A percentile compares a stretch with the other conserved stretches of the same genome.
phyloP scores from a whole-genome alignment of 352 stramenopile species.

The Pythium dissimile region DNA sequence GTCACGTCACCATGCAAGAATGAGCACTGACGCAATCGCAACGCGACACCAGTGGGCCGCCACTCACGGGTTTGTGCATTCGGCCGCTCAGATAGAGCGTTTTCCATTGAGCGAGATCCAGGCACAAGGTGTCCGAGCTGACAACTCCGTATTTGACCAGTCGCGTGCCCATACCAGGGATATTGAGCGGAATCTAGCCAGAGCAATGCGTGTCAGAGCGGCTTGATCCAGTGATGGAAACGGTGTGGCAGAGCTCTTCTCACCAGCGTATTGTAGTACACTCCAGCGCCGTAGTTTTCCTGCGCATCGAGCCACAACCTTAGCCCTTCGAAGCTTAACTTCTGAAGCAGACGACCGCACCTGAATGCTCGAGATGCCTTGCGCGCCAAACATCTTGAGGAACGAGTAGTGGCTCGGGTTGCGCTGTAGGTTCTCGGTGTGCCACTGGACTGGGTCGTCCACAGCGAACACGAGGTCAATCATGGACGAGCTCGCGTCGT shows the following conservation, averaged over 20 bases:
- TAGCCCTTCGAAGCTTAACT: neutral
- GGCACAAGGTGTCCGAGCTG: constrained; percentile 68
- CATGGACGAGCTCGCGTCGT: constrained; percentile 78
- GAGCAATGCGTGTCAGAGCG: too few species aligned
- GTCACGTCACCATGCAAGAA: too few species aligned
- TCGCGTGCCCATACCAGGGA: constrained; percentile 51
- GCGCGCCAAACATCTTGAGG: constrained; percentile 62
- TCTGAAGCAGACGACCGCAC: constrained; percentile 8
- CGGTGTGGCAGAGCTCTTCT: neutral
- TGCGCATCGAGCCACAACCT: constrained; percentile 3
- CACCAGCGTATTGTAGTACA: constrained; percentile 88
- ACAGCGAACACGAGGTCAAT: constrained; percentile 89
- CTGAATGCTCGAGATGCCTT: constrained; percentile 56
- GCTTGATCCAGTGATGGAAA: too few species aligned
- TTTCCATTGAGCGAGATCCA: constrained; percentile 76
- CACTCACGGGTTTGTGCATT: constrained; percentile 83
- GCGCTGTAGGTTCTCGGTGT: constrained; percentile 71
- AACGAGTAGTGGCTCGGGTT: constrained; percentile 82
- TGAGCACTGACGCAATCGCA: too few species aligned
- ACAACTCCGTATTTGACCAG: constrained; percentile 90
- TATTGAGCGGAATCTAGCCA: constrained; percentile 49
- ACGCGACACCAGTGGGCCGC: neutral
- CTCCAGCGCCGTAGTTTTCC: constrained; percentile 71
- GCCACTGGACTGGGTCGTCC: constrained; percentile 74
- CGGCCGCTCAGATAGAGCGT: constrained; percentile 85